Evolutionary conservation across 2,329 filamentous ascomycete genomes (phyloP), one percentile per base, ranked within the genome.

Genomic region (Alternaria rosae): DNA sequence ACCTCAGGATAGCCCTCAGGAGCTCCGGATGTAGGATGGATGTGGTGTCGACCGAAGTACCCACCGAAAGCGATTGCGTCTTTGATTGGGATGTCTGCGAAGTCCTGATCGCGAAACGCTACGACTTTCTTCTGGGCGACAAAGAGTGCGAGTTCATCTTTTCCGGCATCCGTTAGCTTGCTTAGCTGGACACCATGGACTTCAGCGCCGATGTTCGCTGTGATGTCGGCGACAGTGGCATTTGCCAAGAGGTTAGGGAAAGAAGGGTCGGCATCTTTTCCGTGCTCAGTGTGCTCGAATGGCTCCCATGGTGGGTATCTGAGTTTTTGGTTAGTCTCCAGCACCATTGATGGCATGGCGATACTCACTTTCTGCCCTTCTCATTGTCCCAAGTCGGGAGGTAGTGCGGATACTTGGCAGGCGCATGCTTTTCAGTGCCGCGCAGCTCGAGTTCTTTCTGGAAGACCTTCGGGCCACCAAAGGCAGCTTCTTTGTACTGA

Each of bases 11-110:
- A 86, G 4, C 90, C 91, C 64, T 87, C 87, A 0, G 92, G 92
- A 0, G 89, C 89, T 2, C 92, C 92, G 0, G 89, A 92, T 0
- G 91, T 91, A 5, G 91, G 92, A 70, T 94, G 92, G 60, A 94
- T 92, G 80, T 95, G 92, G 70, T 91, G 90, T 9, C 91, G 88
- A 48, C 92, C 92, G 73, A 93, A 95, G 81, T 94, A 93, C 54
- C 86, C 85, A 52, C 88, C 91, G 66, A 88, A 89, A 20, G 90
- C 84, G 38, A 93, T 83, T 2, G 90, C 91, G 9, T 92, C 85
- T 26, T 86, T 77, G 71, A 94, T 93, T 8, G 90, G 86, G 11
- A 93, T 83, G 66, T 91, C 78, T 43, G 83, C 83, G 44, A 85
- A 80, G 67, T 94, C 90, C 74, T 94, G 92, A 72, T 89, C 85